A percentile compares a stretch with the other conserved stretches of the same genome.
phyloP scores from a whole-genome alignment of 176 grass and related monocot genomes.

The Rhipidocladum racemiflorum region DNA sequence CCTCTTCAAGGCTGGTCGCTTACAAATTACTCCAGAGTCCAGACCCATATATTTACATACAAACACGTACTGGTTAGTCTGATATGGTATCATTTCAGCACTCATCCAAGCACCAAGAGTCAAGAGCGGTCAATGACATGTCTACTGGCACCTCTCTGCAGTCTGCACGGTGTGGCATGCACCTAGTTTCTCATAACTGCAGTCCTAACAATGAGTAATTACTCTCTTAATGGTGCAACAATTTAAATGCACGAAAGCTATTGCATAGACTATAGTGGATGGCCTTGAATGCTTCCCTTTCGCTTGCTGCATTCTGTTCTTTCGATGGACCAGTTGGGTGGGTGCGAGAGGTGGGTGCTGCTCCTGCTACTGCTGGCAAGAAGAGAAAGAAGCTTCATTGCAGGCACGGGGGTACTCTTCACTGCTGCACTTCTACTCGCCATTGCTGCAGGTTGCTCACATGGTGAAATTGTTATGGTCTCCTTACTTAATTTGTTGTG shows the following conservation, averaged over 20 bases:
- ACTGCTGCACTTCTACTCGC: background rate
- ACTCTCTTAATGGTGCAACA: background rate
- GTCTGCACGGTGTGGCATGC: background rate
- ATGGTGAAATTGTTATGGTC: background rate
- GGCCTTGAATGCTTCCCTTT: background rate
- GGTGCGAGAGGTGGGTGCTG: background rate
- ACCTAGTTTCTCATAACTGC: background rate
- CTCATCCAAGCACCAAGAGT: constrained; percentile 20
- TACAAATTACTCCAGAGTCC: constrained; percentile 18
- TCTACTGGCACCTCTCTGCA: background rate
- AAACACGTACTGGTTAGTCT: background rate
- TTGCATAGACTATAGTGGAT: background rate
- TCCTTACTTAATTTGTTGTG: background rate
- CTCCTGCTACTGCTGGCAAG: background rate
- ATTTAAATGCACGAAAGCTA: background rate
- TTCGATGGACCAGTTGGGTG: background rate
- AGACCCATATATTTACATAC: background rate
- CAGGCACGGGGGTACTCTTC: background rate
- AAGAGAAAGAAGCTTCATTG: background rate
- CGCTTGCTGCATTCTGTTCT: background rate
- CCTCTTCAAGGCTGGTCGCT: constrained; percentile 2
- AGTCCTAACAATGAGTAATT: background rate
- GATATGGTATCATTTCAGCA: background rate
- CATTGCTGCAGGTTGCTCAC: background rate
- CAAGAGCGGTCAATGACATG: background rate